Percentiles rank a stretch among this genome's conserved stretches.
Evolutionary conservation across 345 rosid genomes (phyloP).

Genomic region (Triadica sebifera): DNA sequence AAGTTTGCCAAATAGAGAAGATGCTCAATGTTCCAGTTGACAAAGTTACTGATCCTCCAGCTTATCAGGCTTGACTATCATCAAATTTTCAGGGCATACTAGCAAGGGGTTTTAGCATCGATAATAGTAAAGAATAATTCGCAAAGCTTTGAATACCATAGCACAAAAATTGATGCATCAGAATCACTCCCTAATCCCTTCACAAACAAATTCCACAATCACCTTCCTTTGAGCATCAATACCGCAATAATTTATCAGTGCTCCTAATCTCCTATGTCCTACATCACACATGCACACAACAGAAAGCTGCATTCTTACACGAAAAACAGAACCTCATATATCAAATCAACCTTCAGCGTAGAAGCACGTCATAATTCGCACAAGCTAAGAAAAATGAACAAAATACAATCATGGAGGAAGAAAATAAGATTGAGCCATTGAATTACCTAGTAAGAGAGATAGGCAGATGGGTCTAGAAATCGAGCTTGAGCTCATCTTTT

Average conservation of each 20-base stretch:
- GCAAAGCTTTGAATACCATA: neutral
- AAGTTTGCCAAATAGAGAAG: neutral
- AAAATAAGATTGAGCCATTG: neutral
- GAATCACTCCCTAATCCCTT: neutral
- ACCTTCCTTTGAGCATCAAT: neutral
- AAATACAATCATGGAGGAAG: neutral
- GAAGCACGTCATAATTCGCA: neutral
- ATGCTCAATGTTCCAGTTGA: no score
- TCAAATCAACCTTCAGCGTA: neutral
- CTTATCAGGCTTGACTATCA: neutral
- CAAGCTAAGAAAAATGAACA: neutral
- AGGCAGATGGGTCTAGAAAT: slow-evolving; percentile 34
- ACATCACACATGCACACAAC: neutral
- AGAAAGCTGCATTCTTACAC: neutral
- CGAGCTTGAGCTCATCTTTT: slow-evolving; percentile 78
- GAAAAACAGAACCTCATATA: neutral
- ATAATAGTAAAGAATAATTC: no score
- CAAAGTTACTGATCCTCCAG: neutral
- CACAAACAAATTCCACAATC: neutral
- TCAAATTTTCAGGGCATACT: neutral
- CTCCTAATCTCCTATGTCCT: no score
- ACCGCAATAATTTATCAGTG: no score
- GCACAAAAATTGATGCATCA: neutral
- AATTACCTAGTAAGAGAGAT: slow-evolving; percentile 21
- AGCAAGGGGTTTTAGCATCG: neutral